These are phyloP conservation scores for Pogostemon cablin DNA, from an alignment of 257 asterid genomes.

Conservation along the genomic window DNA sequence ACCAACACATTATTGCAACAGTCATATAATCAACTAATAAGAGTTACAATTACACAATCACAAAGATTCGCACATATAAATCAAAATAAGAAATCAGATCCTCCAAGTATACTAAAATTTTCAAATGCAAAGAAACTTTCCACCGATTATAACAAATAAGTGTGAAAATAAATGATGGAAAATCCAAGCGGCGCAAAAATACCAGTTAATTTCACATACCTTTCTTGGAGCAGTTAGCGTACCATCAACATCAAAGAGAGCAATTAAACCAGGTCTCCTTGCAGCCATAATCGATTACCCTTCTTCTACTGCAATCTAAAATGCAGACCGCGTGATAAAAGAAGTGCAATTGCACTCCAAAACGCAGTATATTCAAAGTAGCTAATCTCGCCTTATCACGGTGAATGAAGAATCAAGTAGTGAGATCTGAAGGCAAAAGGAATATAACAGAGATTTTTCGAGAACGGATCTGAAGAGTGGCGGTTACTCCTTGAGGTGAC, in stretches of 20 bases:
- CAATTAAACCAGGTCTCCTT: slow-evolving; percentile 70
- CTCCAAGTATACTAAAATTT: background rate
- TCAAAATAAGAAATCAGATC: slow-evolving; percentile 22
- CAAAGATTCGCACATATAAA: background rate
- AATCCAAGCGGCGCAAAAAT: background rate
- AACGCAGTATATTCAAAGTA: slow-evolving; percentile 5
- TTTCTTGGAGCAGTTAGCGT: slow-evolving; percentile 95
- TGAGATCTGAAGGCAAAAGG: slow-evolving; percentile 21
- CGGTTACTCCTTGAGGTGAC: slow-evolving; percentile 28
- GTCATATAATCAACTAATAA: background rate
- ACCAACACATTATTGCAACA: background rate
- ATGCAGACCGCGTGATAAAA: background rate
- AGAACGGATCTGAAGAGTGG: slow-evolving; percentile 36
- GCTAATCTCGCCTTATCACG: slow-evolving; percentile 23
- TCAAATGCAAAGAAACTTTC: too few species aligned
- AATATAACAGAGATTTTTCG: slow-evolving; percentile 11
- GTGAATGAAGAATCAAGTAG: slow-evolving; percentile 15
- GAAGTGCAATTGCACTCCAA: slow-evolving; percentile 8
- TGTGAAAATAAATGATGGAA: too few species aligned
- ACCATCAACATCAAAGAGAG: slow-evolving; percentile 95
- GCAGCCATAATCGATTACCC: slow-evolving; percentile 51
- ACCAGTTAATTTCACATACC: slow-evolving; percentile 39
- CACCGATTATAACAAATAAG: too few species aligned
- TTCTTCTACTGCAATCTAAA: slow-evolving; percentile 34
- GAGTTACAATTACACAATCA: background rate